These are phyloP conservation scores for Candida tallmaniae DNA, from an alignment of 805 yeast genomes.

Conservation along the genomic window DNA sequence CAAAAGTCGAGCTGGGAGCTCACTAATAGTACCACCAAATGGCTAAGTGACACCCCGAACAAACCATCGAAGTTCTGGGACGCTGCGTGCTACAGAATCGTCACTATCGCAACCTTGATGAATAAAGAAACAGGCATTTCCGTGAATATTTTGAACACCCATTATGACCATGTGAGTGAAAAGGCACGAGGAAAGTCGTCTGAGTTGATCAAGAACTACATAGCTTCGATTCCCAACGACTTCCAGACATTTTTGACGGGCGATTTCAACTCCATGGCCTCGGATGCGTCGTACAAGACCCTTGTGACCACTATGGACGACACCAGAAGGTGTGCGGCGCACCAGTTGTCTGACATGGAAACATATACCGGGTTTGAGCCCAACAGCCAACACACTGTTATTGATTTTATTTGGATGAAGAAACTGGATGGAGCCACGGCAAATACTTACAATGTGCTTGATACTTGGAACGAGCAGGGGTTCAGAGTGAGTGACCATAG, in stretches of 20 bases:
- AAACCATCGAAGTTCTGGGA: conserved; percentile 42
- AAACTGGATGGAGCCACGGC: conserved; percentile 21
- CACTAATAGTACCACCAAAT: conserved; percentile 39
- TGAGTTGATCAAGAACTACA: conserved; percentile 39
- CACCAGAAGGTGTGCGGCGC: conserved; percentile 28
- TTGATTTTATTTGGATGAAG: conserved; percentile 36
- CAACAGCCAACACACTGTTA: conserved; percentile 19
- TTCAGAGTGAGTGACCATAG: conserved; percentile 44
- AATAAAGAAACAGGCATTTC: conserved; percentile 11
- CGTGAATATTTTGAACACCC: conserved; percentile 41
- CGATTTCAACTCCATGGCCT: conserved; percentile 46
- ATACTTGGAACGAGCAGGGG: conserved; percentile 29
- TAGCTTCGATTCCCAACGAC: conserved; percentile 22
- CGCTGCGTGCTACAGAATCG: conserved; percentile 37
- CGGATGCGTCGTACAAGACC: conserved; percentile 25
- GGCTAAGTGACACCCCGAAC: conserved; percentile 54
- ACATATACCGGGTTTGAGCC: conserved; percentile 40
- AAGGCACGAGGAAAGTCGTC: conserved; percentile 44
- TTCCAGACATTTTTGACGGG: conserved; percentile 47
- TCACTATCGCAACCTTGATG: conserved; percentile 32
- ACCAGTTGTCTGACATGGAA: conserved; percentile 15
- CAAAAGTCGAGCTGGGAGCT: conserved; percentile 33
- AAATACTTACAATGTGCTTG: conserved; percentile 24
- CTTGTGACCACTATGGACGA: conserved; percentile 18
- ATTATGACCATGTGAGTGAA: conserved; percentile 46